These are phyloP conservation scores for Xerocomellus chrysenteron DNA, from an alignment of 768 basidiomycete species.

Conservation along the genomic window DNA sequence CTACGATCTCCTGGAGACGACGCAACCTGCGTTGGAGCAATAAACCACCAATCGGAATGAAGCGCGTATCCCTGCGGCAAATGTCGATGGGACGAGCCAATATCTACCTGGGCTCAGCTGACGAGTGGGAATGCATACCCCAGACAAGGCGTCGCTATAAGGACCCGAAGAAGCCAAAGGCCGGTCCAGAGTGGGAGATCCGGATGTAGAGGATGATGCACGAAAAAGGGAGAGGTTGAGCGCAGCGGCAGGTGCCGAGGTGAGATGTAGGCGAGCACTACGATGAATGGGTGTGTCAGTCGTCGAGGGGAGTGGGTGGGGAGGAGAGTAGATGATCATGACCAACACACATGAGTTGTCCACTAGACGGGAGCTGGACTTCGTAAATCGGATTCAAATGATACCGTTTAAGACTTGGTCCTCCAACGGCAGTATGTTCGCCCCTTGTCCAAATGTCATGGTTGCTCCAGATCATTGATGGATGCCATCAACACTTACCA, in stretches of 20 bases:
- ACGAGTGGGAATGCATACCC: slow-evolving; percentile 59
- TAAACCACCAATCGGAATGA: slow-evolving; percentile 64
- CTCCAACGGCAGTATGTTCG: slow-evolving; percentile 57
- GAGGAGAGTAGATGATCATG: not conserved
- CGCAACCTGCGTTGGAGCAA: slow-evolving; percentile 39
- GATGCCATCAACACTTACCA: slow-evolving; percentile 55
- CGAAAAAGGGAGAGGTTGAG: slow-evolving; percentile 64
- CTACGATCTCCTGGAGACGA: slow-evolving; percentile 13
- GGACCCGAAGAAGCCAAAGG: slow-evolving; percentile 72
- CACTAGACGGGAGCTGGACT: slow-evolving; percentile 48
- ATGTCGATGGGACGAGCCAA: slow-evolving; percentile 72
- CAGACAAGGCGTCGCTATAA: slow-evolving; percentile 73
- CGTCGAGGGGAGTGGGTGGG: slow-evolving; percentile 27
- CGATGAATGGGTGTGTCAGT: not conserved
- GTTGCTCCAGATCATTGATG: not conserved
- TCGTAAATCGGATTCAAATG: slow-evolving; percentile 67
- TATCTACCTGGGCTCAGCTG: slow-evolving; percentile 62
- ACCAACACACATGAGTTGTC: slow-evolving; percentile 56
- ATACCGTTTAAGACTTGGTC: slow-evolving; percentile 67
- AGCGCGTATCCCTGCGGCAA: slow-evolving; percentile 53
- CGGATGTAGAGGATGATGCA: slow-evolving; percentile 15
- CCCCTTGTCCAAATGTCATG: slow-evolving; percentile 45
- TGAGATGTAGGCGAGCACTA: slow-evolving; percentile 71
- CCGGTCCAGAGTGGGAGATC: slow-evolving; percentile 26
- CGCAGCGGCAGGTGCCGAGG: slow-evolving; percentile 43